phyloP scores from a whole-genome alignment of 2,329 filamentous ascomycete species.

The Torrubiellomyces zombiae region DNA sequence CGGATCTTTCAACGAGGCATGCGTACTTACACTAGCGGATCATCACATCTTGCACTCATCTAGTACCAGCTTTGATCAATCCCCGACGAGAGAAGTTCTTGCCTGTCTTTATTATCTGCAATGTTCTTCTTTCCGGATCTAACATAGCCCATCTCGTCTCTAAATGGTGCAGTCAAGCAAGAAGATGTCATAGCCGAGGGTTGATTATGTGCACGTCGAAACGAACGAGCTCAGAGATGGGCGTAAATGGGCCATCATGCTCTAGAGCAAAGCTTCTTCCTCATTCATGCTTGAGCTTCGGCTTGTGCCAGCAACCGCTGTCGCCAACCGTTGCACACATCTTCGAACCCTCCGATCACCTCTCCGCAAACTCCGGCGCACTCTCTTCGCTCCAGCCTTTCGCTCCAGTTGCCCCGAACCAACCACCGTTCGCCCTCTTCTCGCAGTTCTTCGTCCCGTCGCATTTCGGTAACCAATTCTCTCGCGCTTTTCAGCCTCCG shows the following conservation, averaged over 20 bases:
- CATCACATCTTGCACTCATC: too few relatives aligned
- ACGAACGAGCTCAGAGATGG: too few relatives aligned
- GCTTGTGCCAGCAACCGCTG: constrained; percentile 53
- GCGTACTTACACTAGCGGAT: too few relatives aligned
- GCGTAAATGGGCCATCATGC: constrained; percentile 1
- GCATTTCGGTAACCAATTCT: constrained; percentile 74
- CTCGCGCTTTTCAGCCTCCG: constrained; percentile 65
- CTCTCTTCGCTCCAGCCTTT: constrained; percentile 57
- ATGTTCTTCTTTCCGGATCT: too few relatives aligned
- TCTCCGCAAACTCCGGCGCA: constrained; percentile 73
- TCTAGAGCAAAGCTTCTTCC: background rate
- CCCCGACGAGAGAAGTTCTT: too few relatives aligned
- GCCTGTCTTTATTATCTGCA: too few relatives aligned
- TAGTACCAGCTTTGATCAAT: too few relatives aligned
- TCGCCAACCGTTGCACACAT: constrained; percentile 74
- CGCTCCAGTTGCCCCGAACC: constrained; percentile 66
- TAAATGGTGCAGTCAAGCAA: too few relatives aligned
- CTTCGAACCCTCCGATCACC: constrained; percentile 83
- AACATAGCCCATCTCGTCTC: too few relatives aligned
- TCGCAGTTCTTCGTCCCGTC: constrained; percentile 62
- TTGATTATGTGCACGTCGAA: too few relatives aligned
- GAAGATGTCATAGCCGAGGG: too few relatives aligned
- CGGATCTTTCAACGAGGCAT: too few relatives aligned
- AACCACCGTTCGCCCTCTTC: constrained; percentile 77
- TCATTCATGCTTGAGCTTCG: constrained; percentile 27